Percentiles rank a stretch among this genome's conserved stretches.
These are phyloP conservation scores for Teratosphaeria pseudoeucalypti DNA, from an alignment of 2,329 filamentous ascomycete species.

Conservation along the genomic window DNA sequence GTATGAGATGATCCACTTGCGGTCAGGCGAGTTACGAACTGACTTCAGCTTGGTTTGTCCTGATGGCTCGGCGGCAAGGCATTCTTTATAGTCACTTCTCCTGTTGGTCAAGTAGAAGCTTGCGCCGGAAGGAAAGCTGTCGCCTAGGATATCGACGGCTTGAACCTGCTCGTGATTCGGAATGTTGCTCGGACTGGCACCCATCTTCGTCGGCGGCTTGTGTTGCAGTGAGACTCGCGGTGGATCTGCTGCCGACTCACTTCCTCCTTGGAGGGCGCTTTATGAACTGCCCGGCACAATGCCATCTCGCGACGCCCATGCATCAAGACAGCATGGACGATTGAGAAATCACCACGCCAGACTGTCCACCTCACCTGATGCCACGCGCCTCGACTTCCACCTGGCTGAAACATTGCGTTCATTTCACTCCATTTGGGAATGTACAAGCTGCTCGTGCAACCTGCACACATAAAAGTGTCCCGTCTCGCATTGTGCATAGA, in stretches of 20 bases:
- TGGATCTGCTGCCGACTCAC: neutral
- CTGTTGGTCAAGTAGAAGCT: conserved; percentile 6
- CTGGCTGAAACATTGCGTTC: neutral
- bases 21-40: conserved; percentile 2
- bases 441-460: neutral
- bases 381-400: neutral
- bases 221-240: neutral
- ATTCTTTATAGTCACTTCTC: conserved; percentile 2
- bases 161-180: conserved; percentile 4
- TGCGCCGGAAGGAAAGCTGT: conserved; percentile 5
- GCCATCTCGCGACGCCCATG: conserved; percentile 4
- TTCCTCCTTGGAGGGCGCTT: neutral
- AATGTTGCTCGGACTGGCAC: conserved; percentile 6
- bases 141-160: conserved; percentile 4
- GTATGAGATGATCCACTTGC: conserved; percentile 8
- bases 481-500: neutral
- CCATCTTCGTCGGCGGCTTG: neutral
- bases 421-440: neutral
- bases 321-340: conserved; percentile 3
- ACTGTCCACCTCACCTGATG: neutral
- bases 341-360: neutral
- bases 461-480: neutral
- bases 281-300: neutral
- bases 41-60: conserved; percentile 1
- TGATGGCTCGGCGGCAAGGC: conserved; percentile 4